Evolutionary conservation across 1,284 basidiomycete species (phyloP).

Genomic region (Marasmius sp.): DNA sequence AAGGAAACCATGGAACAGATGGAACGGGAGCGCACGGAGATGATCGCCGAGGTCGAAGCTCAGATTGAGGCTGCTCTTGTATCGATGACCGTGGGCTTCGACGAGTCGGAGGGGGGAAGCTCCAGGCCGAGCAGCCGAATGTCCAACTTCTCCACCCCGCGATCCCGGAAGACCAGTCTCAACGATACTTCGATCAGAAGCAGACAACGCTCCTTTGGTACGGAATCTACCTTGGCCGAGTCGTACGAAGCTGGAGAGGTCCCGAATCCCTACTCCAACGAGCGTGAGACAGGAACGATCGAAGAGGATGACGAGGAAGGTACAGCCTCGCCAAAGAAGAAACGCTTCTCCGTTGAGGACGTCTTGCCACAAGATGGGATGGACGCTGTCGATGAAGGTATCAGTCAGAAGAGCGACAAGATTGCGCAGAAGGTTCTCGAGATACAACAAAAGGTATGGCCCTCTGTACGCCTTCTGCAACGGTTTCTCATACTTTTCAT

Average conservation of each 20-base stretch:
- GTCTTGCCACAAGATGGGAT: conserved; percentile 72
- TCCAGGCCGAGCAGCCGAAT: conserved; percentile 44
- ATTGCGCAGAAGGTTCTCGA: conserved; percentile 81
- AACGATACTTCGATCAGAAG: conserved; percentile 43
- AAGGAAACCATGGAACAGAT: conserved; percentile 76
- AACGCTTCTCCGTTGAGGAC: conserved; percentile 69
- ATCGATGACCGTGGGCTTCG: conserved; percentile 78
- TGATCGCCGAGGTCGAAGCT: conserved; percentile 85
- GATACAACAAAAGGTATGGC: conserved; percentile 77
- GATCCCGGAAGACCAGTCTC: conserved; percentile 51
- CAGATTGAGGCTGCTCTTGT: conserved; percentile 82
- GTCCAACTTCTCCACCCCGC: conserved; percentile 43
- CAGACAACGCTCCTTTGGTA: conserved; percentile 61
- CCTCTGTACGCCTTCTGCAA: background rate
- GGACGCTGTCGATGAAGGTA: conserved; percentile 80
- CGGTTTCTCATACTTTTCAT: conserved; percentile 11
- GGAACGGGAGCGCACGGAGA: conserved; percentile 80
- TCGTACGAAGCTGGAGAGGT: conserved; percentile 45
- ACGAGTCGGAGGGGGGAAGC: conserved; percentile 68
- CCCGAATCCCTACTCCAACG: conserved; percentile 35
- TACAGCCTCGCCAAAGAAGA: conserved; percentile 49
- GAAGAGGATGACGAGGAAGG: conserved; percentile 53
- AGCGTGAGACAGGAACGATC: conserved; percentile 49
- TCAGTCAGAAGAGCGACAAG: conserved; percentile 77
- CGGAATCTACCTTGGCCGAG: conserved; percentile 75